Evolutionary conservation across 768 basidiomycete genomes (phyloP).

Genomic region (Panus rudis): DNA sequence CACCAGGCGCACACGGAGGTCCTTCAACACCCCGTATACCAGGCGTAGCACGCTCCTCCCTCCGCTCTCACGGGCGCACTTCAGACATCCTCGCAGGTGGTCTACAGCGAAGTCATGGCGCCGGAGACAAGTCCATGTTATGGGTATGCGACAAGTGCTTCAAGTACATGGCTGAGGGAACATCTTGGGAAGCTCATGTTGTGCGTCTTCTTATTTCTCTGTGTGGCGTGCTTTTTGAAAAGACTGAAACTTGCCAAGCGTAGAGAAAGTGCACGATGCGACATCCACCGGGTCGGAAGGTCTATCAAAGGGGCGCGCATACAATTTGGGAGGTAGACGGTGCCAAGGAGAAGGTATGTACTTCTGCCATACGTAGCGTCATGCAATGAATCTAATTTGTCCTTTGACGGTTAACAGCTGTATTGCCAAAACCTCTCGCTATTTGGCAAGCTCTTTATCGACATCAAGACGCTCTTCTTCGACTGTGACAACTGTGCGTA

Average conservation of each 20-base stretch:
- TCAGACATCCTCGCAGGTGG: slow-evolving; percentile 67
- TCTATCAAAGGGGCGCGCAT: slow-evolving; percentile 85
- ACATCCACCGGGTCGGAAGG: slow-evolving; percentile 82
- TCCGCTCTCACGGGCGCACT: slow-evolving; percentile 64
- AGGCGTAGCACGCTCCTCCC: slow-evolving; percentile 41
- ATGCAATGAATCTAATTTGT: not conserved
- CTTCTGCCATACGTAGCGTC: not conserved
- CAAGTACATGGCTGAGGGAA: slow-evolving; percentile 86
- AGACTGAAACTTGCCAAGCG: slow-evolving; percentile 10
- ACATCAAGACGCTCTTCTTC: slow-evolving; percentile 93
- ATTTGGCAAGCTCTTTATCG: slow-evolving; percentile 98
- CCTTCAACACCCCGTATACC: slow-evolving; percentile 28
- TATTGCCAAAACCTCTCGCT: slow-evolving; percentile 95
- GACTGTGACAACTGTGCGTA: slow-evolving; percentile 78
- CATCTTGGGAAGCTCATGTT: slow-evolving; percentile 64
- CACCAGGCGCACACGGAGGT: slow-evolving; percentile 13
- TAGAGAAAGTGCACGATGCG: slow-evolving; percentile 62
- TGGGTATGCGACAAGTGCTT: slow-evolving; percentile 94
- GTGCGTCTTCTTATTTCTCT: slow-evolving; percentile 28
- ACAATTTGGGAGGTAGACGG: slow-evolving; percentile 97
- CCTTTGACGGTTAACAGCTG: slow-evolving; percentile 42
- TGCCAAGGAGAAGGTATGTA: slow-evolving; percentile 66
- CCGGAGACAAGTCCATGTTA: slow-evolving; percentile 45
- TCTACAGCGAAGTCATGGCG: slow-evolving; percentile 37
- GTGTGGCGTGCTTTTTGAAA: slow-evolving; percentile 4